Evolutionary conservation across 1,284 basidiomycete genomes (phyloP).

Genomic region (Cryptococcus sp.): DNA sequence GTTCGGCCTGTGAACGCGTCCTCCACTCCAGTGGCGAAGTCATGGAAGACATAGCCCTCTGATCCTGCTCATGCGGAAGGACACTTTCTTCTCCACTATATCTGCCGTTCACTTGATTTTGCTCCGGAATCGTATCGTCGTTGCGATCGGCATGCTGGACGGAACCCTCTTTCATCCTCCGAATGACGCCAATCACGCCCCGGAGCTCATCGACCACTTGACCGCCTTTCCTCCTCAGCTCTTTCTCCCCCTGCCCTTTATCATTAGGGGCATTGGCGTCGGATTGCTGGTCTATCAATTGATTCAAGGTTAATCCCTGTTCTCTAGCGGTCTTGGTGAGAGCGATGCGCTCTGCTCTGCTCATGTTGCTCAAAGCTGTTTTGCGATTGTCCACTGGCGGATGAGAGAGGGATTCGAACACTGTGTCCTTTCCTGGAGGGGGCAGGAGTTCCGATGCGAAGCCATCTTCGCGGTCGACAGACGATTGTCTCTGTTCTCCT

Average conservation of each 20-base stretch:
- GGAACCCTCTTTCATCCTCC: slow-evolving; percentile 33
- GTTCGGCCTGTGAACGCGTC: too few species aligned
- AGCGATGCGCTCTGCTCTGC: slow-evolving; percentile 39
- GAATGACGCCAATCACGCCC: slow-evolving; percentile 44
- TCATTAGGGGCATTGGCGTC: slow-evolving; percentile 8
- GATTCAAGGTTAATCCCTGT: slow-evolving; percentile 28
- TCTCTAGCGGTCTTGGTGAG: slow-evolving; percentile 36
- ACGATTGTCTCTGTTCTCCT: background rate
- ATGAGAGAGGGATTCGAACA: slow-evolving; percentile 31
- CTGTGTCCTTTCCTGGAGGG: slow-evolving; percentile 36
- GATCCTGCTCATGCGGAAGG: too few species aligned
- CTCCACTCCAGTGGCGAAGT: too few species aligned
- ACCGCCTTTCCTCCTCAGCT: slow-evolving; percentile 22
- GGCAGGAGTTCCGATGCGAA: slow-evolving; percentile 23
- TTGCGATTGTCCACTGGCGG: background rate
- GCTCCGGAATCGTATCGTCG: too few species aligned
- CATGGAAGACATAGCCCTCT: too few species aligned
- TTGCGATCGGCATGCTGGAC: too few species aligned
- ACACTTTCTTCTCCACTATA: too few species aligned
- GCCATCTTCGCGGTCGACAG: background rate
- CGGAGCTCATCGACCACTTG: slow-evolving; percentile 44
- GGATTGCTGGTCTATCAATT: slow-evolving; percentile 10
- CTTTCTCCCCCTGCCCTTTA: slow-evolving; percentile 1
- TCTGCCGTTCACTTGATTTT: too few species aligned
- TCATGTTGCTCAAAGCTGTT: slow-evolving; percentile 17